A percentile compares a stretch with the other conserved stretches of the same genome.
These are phyloP conservation scores for Lasiodiplodia gonubiensis DNA, from an alignment of 2,329 filamentous ascomycete genomes.

Conservation along the genomic window DNA sequence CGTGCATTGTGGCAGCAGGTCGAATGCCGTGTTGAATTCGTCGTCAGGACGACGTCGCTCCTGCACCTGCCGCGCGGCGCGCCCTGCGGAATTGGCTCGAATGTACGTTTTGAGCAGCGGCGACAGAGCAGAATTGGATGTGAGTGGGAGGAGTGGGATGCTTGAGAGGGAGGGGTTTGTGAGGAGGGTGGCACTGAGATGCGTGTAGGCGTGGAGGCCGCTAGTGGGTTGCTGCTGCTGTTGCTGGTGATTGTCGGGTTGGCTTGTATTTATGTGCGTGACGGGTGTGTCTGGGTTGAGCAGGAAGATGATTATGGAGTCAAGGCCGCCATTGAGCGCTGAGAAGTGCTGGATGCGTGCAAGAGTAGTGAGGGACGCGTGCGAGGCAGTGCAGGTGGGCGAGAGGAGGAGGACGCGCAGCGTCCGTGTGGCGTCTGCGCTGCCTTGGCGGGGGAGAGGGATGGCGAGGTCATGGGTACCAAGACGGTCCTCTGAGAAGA, in stretches of 20 bases:
- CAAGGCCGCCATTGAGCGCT: constrained; percentile 6
- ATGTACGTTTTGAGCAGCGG: constrained; percentile 11
- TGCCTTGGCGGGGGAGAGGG: constrained; percentile 8
- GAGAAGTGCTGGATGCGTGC: constrained; percentile 25
- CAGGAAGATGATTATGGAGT: constrained; percentile 20
- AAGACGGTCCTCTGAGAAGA: constrained; percentile 11
- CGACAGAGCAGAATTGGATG: background rate
- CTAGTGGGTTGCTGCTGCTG: background rate
- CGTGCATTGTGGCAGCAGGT: constrained; percentile 43
- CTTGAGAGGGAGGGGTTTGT: background rate
- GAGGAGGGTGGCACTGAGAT: constrained; percentile 9
- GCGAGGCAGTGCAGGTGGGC: background rate
- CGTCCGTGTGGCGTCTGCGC: background rate
- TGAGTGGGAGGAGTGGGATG: constrained; percentile 2
- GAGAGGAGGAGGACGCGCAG: constrained; percentile 27
- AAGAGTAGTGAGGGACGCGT: constrained; percentile 4
- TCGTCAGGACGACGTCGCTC: background rate
- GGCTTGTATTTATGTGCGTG: background rate
- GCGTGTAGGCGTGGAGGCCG: constrained; percentile 18
- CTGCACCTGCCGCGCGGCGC: background rate
- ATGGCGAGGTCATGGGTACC: constrained; percentile 27
- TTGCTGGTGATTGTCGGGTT: background rate
- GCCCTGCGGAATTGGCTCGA: constrained; percentile 19
- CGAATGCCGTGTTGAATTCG: constrained; percentile 29
- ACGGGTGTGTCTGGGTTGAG: background rate